Percentiles rank a stretch among this genome's conserved stretches.
These are phyloP conservation scores for Cadophora luteo-olivacea DNA, from an alignment of 2,329 filamentous ascomycete genomes.

Conservation along the genomic window DNA sequence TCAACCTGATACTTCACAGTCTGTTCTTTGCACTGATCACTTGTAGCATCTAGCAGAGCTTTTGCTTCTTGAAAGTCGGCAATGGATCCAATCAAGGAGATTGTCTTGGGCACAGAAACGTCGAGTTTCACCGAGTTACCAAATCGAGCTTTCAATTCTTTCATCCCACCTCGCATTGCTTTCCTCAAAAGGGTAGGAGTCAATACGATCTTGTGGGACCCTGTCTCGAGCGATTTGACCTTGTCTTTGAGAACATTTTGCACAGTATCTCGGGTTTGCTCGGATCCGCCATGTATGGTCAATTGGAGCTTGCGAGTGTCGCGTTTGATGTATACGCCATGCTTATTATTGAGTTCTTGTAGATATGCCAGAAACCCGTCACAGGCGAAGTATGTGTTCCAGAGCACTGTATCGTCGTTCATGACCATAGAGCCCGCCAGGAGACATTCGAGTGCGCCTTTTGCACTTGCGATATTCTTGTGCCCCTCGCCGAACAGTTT, in stretches of 20 bases:
- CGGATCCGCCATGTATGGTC: not conserved
- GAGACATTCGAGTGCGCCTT: not conserved
- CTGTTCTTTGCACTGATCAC: not conserved
- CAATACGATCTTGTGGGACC: not conserved
- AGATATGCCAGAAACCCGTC: not conserved
- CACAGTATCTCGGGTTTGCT: not conserved
- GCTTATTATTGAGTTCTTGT: not conserved
- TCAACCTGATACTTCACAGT: not conserved
- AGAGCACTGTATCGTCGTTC: not conserved
- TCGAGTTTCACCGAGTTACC: conserved; percentile 44
- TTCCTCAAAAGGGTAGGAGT: conserved; percentile 12
- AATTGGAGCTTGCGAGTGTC: not conserved
- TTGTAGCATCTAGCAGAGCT: conserved; percentile 12
- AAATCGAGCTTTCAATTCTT: conserved; percentile 47
- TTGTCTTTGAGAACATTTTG: not conserved
- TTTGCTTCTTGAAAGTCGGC: conserved; percentile 15
- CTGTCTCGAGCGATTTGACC: not conserved
- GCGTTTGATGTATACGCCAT: not conserved
- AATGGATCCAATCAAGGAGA: conserved; percentile 37
- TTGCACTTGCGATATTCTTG: not conserved
- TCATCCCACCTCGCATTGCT: conserved; percentile 33
- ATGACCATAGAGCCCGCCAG: not conserved
- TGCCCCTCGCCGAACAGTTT: not conserved
- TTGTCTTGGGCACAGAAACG: conserved; percentile 44
- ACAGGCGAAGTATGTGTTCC: not conserved